Evolutionary conservation across 441 rosid species (phyloP), one percentile per base, ranked within the genome.

Genomic region (Syzygium malaccense): DNA sequence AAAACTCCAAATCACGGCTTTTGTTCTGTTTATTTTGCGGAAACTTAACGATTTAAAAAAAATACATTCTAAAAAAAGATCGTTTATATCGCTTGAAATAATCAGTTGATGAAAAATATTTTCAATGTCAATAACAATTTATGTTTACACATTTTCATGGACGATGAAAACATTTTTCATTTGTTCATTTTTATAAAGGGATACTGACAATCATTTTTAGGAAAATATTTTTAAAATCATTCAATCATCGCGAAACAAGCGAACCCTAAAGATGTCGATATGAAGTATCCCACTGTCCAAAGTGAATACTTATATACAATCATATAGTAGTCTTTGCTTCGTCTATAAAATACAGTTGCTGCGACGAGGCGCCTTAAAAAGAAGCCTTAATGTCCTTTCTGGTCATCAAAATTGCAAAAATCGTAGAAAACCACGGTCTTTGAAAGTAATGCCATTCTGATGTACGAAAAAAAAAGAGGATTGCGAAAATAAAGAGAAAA

Each of bases 101-200:
- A 60, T 60, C 2, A 13, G 2, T 60, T 15, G 4, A 14, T 60
- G 6, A 28, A 28, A 60, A 28, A 60, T 1, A 0, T 28, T 28
- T 60, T 28, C 18, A 60, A 30, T 60, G 14, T 0, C 17, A 1
- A 60, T 18, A 60, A 6, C 18, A 60, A 60, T 60, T 13, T 60
- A 60, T 28, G 66, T 60, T 1, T 1, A 0, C 8, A 28, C 1
- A 14, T 60, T 60, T 60, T 28, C 0, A 2, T 60, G 17, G 0
- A 60, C 6, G 0, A 28, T 13, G 28, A 60, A 60, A 28, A 2
- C 6, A 0, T 1, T 2, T 28, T 60, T 28, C 30, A 28, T 60
- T 60, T 60, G 18, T 28, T 60, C 8, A 28, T 28, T 60, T 28
- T 13, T 60, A 8, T 60, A 60, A 60, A 60, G 66, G 0, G 4